Evolutionary conservation across 352 stramenopile species (phyloP), one percentile per base, ranked within the genome.

Genomic region (Phytophthora cactorum): DNA sequence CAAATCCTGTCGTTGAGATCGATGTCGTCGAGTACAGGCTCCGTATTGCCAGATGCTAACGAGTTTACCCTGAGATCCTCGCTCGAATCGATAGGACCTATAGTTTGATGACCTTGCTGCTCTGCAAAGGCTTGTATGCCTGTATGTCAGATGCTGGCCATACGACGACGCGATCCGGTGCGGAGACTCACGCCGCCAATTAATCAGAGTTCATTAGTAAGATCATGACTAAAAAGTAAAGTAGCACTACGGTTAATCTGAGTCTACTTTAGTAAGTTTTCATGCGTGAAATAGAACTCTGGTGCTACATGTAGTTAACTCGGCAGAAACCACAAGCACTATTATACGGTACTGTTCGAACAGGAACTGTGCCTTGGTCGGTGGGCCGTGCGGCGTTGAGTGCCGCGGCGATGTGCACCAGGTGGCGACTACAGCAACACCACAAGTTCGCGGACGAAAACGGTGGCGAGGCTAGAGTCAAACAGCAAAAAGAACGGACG

Each of bases 391-490:
- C 41, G 5, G n/a, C n/a, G 32, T 31, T 63, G 38, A 59, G 12
- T 59, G 28, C 53, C 10, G 29, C 28, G 28, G 38, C 14, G 53
- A 64, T 69, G 53, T 36, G 53, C 46, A 53, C 62, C 53, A 69
- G 61, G 61, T 69, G 61, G 45, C 61, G 61, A 69, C 53, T 63
- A 69, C 53, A 69, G 52, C 61, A 63, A 69, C 25, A 53, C 52
- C 53, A 69, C 61, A 68, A 63, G 38, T 52, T 63, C 34, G 44
- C 51, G 44, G 41, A 50, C 51, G 43, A 60, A 55, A 55, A 61
- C 38, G 11, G 59, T 55, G 51, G 50, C 25, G 41, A 36, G 22
- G 17, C 49, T 31, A 12, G 58, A 36, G 28, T 15, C 34, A 49
- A 36, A 22, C 39, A 50, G 22, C 2, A 29, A 17, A 68, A 55